phyloP scores from a whole-genome alignment of 2,329 filamentous ascomycete genomes.

The Nannizziopsis barbatae region DNA sequence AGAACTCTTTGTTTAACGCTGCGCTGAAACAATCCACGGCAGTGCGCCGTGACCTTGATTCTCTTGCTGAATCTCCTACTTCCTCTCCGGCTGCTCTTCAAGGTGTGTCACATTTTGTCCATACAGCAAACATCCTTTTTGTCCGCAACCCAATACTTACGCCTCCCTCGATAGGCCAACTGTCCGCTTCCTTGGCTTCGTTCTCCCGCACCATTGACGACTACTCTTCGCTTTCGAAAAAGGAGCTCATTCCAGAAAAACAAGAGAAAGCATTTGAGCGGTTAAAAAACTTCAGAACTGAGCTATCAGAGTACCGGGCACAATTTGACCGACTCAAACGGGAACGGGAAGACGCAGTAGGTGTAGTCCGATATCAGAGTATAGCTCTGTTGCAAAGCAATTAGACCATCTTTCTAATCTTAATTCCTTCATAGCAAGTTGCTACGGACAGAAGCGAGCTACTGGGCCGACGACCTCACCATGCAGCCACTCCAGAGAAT shows the following conservation, averaged over 20 bases:
- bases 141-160: neutral
- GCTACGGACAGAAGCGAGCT: conserved; percentile 68
- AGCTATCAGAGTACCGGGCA: conserved; percentile 67
- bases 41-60: conserved; percentile 63
- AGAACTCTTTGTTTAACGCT: conserved; percentile 80
- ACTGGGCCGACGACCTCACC: conserved; percentile 70
- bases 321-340: conserved; percentile 69
- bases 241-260: conserved; percentile 82
- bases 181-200: conserved; percentile 65
- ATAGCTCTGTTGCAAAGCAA: neutral
- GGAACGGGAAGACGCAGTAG: conserved; percentile 60
- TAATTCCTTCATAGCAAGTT: conserved; percentile 35
- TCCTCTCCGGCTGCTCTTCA: conserved; percentile 53
- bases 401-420: neutral
- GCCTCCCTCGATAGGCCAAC: conserved; percentile 46
- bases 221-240: conserved; percentile 72
- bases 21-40: conserved; percentile 74
- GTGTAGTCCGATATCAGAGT: conserved; percentile 12
- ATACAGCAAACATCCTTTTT: neutral
- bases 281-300: conserved; percentile 70
- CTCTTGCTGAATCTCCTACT: conserved; percentile 50
- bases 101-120: conserved; percentile 26
- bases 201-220: conserved; percentile 88
- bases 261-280: conserved; percentile 82
- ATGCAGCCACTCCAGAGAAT: conserved; percentile 75